phyloP scores from a whole-genome alignment of 805 yeast species.

The Zygosaccharomyces pseudorouxii region DNA sequence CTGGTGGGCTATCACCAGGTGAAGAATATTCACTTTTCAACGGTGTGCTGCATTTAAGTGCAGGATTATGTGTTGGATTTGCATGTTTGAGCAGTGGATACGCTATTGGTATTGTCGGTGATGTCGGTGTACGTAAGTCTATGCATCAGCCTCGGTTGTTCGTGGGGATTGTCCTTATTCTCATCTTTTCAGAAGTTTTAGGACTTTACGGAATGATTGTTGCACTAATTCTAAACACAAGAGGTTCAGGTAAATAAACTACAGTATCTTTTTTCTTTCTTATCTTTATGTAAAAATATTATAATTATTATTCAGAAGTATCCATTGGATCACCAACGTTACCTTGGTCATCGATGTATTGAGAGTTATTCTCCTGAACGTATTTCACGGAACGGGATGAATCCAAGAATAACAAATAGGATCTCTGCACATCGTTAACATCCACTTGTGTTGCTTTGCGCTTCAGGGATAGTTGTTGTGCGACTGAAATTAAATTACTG shows the following conservation, averaged over 20 bases:
- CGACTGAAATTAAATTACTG: conserved; percentile 82
- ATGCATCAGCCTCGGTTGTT: conserved; percentile 86
- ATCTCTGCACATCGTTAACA: conserved; percentile 78
- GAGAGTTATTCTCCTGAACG: conserved; percentile 61
- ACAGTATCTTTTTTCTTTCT: neutral
- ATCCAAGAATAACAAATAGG: conserved; percentile 83
- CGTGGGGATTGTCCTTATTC: conserved; percentile 84
- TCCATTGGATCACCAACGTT: conserved; percentile 44
- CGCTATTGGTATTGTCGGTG: conserved; percentile 92
- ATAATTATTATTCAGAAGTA: conserved; percentile 27
- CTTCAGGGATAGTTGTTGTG: conserved; percentile 80
- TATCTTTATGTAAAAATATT: neutral
- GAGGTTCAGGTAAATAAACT: conserved; percentile 55
- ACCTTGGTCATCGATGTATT: conserved; percentile 77
- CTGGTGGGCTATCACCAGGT: conserved; percentile 79
- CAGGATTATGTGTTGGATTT: conserved; percentile 94
- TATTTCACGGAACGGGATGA: conserved; percentile 83
- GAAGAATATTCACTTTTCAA: conserved; percentile 80
- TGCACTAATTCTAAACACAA: conserved; percentile 86
- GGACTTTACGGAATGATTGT: conserved; percentile 93
- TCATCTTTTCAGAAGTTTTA: conserved; percentile 87
- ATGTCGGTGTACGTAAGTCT: conserved; percentile 82
- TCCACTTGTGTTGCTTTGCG: conserved; percentile 67
- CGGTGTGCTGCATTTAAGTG: conserved; percentile 97
- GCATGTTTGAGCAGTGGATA: conserved; percentile 96